Conservation (phyloP, 805 yeast species). For the Candida verbasci region DNA sequence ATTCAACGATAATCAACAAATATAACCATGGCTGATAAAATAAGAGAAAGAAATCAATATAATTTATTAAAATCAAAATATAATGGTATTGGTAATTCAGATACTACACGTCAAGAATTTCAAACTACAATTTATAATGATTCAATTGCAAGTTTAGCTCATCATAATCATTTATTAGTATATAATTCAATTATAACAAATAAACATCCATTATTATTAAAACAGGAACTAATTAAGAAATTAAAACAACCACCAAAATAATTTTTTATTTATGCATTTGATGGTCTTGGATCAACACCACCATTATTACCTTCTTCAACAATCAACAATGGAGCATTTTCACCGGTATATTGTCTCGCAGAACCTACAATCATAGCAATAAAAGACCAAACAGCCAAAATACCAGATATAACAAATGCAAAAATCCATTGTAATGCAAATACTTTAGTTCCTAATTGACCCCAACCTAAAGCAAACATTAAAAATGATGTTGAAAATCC, state of each 20-base stretch:
- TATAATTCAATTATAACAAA: slow-evolving; percentile 52
- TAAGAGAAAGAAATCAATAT: slow-evolving; percentile 33
- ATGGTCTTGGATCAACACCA: neutral
- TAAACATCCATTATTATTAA: slow-evolving; percentile 27
- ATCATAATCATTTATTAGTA: slow-evolving; percentile 51
- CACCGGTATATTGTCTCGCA: slow-evolving; percentile 11
- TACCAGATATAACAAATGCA: slow-evolving; percentile 61
- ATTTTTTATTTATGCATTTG: neutral
- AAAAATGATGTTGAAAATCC: slow-evolving; percentile 58
- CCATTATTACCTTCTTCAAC: neutral
- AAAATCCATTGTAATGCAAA: slow-evolving; percentile 86
- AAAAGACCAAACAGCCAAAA: slow-evolving; percentile 49
- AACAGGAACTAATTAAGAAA: slow-evolving; percentile 30
- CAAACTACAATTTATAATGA: slow-evolving; percentile 62
- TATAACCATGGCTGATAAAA: slow-evolving; percentile 43
- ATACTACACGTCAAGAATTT: slow-evolving; percentile 69
- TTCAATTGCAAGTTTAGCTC: slow-evolving; percentile 56
- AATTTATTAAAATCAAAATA: slow-evolving; percentile 44
- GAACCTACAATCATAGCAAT: slow-evolving; percentile 41
- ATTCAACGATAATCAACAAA: too few relatives aligned
- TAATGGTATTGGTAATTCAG: slow-evolving; percentile 72
- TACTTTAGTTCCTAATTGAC: slow-evolving; percentile 63
- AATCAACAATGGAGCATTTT: slow-evolving; percentile 36
- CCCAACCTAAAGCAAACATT: slow-evolving; percentile 62
- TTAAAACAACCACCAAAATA: slow-evolving; percentile 15